A percentile compares a stretch with the other conserved stretches of the same genome.
Evolutionary conservation across 2,329 filamentous ascomycete genomes (phyloP).

Genomic region (Xylariaceae sp.): DNA sequence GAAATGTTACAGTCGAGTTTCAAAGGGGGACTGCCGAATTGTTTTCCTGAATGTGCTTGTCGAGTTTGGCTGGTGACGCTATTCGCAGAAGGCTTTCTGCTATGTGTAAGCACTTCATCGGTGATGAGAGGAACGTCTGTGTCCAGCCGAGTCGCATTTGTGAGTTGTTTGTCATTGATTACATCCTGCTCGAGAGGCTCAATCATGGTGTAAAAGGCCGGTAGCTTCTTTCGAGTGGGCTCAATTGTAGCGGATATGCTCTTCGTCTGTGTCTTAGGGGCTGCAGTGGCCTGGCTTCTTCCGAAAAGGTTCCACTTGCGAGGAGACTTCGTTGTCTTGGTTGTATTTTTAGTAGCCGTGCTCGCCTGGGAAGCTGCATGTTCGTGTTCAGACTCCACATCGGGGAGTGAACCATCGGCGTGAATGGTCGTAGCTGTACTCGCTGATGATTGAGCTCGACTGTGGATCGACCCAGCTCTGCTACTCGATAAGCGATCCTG

Average conservation of each 20-base stretch:
- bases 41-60: background rate
- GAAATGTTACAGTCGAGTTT: constrained; percentile 6
- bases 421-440: constrained; percentile 54
- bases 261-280: constrained; percentile 37
- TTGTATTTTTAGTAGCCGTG: constrained; percentile 47
- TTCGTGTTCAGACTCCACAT: constrained; percentile 36
- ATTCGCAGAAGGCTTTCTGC: constrained; percentile 19
- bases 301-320: constrained; percentile 61
- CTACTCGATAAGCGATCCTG: constrained; percentile 41
- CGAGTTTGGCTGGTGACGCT: constrained; percentile 5
- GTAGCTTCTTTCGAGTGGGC: constrained; percentile 44
- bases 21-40: background rate
- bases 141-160: constrained; percentile 47
- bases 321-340: constrained; percentile 51
- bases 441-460: constrained; percentile 46
- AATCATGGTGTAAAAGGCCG: constrained; percentile 58
- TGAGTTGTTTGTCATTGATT: constrained; percentile 33
- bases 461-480: constrained; percentile 51
- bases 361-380: constrained; percentile 29
- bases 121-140: constrained; percentile 36
- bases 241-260: constrained; percentile 46
- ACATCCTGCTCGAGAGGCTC: constrained; percentile 51
- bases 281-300: constrained; percentile 44
- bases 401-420: constrained; percentile 50
- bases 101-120: constrained; percentile 9